A percentile compares a stretch with the other conserved stretches of the same genome.
Conservation (phyloP, 345 rosid genomes). For the Angophora floribunda region DNA sequence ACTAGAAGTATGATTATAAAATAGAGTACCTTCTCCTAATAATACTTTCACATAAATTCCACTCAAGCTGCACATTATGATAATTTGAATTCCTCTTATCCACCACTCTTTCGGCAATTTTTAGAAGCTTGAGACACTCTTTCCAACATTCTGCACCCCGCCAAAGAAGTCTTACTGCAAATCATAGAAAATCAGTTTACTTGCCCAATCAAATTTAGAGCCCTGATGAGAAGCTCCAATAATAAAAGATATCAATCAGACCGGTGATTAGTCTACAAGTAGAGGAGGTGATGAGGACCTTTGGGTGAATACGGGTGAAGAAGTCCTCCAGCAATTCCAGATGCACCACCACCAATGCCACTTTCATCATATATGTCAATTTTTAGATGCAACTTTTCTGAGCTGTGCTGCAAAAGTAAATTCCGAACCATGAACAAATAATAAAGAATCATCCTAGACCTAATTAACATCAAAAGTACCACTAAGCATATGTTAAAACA, state of each 20-base stretch:
- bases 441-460: not conserved
- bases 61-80: conserved; percentile 9
- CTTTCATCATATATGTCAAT: conserved; percentile 80
- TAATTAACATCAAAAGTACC: not conserved
- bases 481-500: not conserved
- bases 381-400: conserved; percentile 28
- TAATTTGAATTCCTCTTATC: conserved; percentile 9
- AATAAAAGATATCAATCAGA: not conserved
- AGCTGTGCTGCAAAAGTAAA: conserved; percentile 39
- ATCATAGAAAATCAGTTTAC: not conserved
- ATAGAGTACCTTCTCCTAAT: conserved; percentile 65
- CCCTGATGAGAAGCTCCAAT: not conserved
- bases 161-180: conserved; percentile 80
- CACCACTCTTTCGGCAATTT: conserved; percentile 48
- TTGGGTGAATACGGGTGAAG: conserved; percentile 93
- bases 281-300: conserved; percentile 28
- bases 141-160: conserved; percentile 82
- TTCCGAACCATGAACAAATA: not conserved
- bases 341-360: conserved; percentile 93
- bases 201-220: not conserved
- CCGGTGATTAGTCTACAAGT: not conserved
- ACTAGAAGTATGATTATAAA: not conserved
- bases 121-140: conserved; percentile 60
- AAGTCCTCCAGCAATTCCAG: conserved; percentile 93
- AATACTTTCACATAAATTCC: conserved; percentile 20